Evolutionary conservation across 805 yeast genomes (phyloP).

Genomic region (Millerozyma miso): DNA sequence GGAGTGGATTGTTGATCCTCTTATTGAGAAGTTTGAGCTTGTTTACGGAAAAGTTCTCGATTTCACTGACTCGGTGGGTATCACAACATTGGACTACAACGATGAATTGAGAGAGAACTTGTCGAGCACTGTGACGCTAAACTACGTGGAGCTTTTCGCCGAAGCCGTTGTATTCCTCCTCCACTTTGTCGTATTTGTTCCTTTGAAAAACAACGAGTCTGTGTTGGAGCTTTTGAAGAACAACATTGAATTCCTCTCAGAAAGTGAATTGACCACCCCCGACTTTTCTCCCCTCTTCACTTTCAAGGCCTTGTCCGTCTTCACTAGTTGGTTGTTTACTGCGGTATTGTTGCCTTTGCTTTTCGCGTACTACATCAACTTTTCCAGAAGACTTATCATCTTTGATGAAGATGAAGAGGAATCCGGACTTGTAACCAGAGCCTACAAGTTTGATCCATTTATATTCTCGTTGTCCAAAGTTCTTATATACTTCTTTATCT

Average conservation of each 20-base stretch:
- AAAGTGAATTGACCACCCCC: slow-evolving; percentile 22
- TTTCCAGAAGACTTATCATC: slow-evolving; percentile 39
- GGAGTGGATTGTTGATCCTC: slow-evolving; percentile 35
- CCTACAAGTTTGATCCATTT: slow-evolving; percentile 50
- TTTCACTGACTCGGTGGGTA: slow-evolving; percentile 32
- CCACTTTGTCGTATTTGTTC: slow-evolving; percentile 31
- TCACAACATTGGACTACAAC: slow-evolving; percentile 30
- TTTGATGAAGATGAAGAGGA: slow-evolving; percentile 27
- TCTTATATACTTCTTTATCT: slow-evolving; percentile 36
- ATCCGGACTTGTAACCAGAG: slow-evolving; percentile 30
- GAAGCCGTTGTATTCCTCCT: slow-evolving; percentile 31
- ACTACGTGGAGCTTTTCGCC: slow-evolving; percentile 24
- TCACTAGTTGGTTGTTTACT: slow-evolving; percentile 37
- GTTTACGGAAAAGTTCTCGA: slow-evolving; percentile 21
- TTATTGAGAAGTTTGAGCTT: slow-evolving; percentile 26
- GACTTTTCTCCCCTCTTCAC: slow-evolving; percentile 34
- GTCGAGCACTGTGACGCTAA: slow-evolving; percentile 33
- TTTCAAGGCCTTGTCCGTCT: slow-evolving; percentile 25
- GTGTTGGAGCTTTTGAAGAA: slow-evolving; percentile 35
- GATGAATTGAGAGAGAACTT: slow-evolving; percentile 38
- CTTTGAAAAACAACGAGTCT: slow-evolving; percentile 30
- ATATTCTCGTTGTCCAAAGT: slow-evolving; percentile 47
- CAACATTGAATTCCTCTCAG: slow-evolving; percentile 20
- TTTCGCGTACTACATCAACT: slow-evolving; percentile 49
- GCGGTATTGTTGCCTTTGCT: slow-evolving; percentile 40